These are phyloP conservation scores for Spathaspora passalidarum DNA, from an alignment of 805 yeast species.

Conservation along the genomic window DNA sequence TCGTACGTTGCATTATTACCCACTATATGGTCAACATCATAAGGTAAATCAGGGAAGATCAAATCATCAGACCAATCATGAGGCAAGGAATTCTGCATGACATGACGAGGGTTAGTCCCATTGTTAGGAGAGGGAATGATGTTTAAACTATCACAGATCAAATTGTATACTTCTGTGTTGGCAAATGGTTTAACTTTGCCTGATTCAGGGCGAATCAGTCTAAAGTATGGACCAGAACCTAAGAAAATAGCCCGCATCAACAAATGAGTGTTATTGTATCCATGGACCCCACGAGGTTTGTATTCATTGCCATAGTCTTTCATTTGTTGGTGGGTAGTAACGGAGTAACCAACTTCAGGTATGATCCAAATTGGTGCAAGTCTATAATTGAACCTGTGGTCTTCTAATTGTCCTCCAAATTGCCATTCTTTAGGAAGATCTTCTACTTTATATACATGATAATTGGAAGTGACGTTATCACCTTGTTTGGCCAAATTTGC, in stretches of 20 bases:
- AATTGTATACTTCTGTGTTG: conserved; percentile 70
- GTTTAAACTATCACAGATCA: conserved; percentile 63
- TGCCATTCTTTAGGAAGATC: conserved; percentile 53
- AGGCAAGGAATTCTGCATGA: conserved; percentile 20
- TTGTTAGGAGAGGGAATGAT: conserved; percentile 55
- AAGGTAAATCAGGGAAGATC: conserved; percentile 51
- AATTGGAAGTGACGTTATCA: conserved; percentile 23
- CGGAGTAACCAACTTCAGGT: conserved; percentile 77
- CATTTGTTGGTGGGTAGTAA: conserved; percentile 61
- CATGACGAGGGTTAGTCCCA: conserved; percentile 50
- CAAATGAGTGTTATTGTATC: conserved; percentile 73
- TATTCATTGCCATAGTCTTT: conserved; percentile 47
- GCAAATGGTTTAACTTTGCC: conserved; percentile 57
- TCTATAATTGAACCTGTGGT: conserved; percentile 50
- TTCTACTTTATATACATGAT: conserved; percentile 49
- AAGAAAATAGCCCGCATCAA: conserved; percentile 82
- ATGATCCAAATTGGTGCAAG: conserved; percentile 84
- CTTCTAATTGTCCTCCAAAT: conserved; percentile 43
- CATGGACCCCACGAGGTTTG: conserved; percentile 77
- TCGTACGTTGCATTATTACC: conserved; percentile 52
- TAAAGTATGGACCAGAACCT: conserved; percentile 79
- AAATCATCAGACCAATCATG: conserved; percentile 46
- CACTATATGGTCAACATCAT: conserved; percentile 42
- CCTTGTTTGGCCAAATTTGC: conserved; percentile 24
- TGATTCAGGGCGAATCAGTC: conserved; percentile 20